Percentiles rank a stretch among this genome's conserved stretches.
Conservation (phyloP, 495 filamentous ascomycete genomes). For the Hypomontagnella monticulosa region DNA sequence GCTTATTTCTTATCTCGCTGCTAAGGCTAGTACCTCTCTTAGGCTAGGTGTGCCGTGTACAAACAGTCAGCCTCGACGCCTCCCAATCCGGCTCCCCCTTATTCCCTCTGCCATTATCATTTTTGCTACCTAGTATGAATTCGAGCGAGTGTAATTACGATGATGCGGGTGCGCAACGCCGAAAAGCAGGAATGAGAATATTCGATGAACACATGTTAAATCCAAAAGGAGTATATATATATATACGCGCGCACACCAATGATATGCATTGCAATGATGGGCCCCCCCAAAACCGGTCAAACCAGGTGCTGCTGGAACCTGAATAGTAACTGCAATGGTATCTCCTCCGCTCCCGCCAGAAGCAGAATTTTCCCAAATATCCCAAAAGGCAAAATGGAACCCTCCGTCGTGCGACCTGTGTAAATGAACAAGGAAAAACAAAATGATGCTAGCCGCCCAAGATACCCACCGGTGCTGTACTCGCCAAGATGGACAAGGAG, state of each 20-base stretch:
- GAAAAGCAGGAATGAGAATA: too few species aligned
- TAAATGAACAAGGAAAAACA: background rate
- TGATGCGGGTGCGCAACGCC: too few species aligned
- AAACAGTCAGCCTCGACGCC: too few species aligned
- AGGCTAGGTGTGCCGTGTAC: too few species aligned
- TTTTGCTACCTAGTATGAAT: too few species aligned
- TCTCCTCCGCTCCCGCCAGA: slow-evolving; percentile 29
- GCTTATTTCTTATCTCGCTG: too few species aligned
- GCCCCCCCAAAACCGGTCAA: slow-evolving; percentile 8
- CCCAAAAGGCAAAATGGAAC: background rate
- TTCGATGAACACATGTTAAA: too few species aligned
- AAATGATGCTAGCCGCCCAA: slow-evolving; percentile 19
- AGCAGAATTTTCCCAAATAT: background rate
- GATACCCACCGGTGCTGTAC: slow-evolving; percentile 17
- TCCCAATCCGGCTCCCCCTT: too few species aligned
- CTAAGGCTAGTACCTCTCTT: too few species aligned
- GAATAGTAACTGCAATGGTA: slow-evolving; percentile 16
- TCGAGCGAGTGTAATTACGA: too few species aligned
- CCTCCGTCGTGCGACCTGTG: background rate
- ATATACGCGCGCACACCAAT: background rate
- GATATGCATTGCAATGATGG: background rate
- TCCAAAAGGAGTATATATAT: background rate
- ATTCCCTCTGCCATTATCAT: too few species aligned
- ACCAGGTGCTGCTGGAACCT: background rate
- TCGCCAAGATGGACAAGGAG: slow-evolving; percentile 7